These are phyloP conservation scores for Umbelopsis sp. DNA, from an alignment of 192 early-diverging fungal genomes.

Conservation along the genomic window DNA sequence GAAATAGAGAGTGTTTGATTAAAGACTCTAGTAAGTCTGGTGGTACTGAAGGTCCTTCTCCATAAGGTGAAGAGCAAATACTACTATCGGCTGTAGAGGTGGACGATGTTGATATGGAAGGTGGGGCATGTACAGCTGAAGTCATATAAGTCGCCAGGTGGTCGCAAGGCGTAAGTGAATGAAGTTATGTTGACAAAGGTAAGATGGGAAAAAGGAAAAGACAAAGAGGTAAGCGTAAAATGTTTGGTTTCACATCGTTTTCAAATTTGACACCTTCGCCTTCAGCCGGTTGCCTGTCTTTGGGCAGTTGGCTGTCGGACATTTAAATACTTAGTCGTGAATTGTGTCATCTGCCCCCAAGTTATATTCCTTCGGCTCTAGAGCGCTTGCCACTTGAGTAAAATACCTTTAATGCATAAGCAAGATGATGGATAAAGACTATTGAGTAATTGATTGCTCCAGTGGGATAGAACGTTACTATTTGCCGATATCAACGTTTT, in stretches of 20 bases:
- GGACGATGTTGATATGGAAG: neutral
- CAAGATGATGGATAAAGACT: too few relatives aligned
- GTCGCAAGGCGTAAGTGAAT: neutral
- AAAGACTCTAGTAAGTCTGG: constrained; percentile 27
- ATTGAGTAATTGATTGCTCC: too few relatives aligned
- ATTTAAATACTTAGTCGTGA: too few relatives aligned
- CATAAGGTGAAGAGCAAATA: neutral
- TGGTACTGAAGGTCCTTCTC: constrained; percentile 20
- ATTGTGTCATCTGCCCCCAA: too few relatives aligned
- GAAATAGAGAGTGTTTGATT: constrained; percentile 36
- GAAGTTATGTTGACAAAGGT: neutral
- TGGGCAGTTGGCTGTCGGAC: neutral
- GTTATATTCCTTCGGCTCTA: too few relatives aligned
- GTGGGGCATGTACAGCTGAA: constrained; percentile 7
- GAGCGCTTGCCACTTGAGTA: too few relatives aligned
- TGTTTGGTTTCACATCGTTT: neutral
- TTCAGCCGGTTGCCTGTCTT: neutral
- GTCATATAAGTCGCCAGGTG: constrained; percentile 3
- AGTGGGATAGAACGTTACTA: too few relatives aligned
- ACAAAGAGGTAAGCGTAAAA: neutral
- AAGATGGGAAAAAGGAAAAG: neutral
- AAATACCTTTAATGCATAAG: too few relatives aligned
- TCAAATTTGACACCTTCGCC: neutral
- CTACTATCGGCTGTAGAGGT: constrained; percentile 4
- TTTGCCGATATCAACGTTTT: too few relatives aligned